Base-by-base conservation (phyloP, 371 early-diverging fungal species). In the Apophysomyces elegans region DNA sequence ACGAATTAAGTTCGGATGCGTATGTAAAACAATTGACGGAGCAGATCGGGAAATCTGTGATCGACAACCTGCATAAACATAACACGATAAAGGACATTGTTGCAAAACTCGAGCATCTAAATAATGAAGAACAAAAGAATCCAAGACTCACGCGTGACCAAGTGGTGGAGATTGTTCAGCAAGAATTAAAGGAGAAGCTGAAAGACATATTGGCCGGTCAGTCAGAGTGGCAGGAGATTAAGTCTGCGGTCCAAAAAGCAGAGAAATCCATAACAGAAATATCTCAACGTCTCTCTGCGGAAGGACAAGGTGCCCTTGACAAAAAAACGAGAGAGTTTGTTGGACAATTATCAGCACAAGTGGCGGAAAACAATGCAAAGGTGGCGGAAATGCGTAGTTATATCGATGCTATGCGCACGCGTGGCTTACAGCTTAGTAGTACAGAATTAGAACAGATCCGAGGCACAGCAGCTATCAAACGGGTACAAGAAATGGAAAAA, bases 281-380 rank as follows among this genome's bases (percentile, higher is more conserved):
- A 50, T 50, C 54, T 5, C 9, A 50, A 50, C 54, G 54, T 4
- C 9, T 50, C 16, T 50, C 54, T 26, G 9, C 9, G 32, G 54
- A 50, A 50, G 54, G 54, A 8, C 9, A 5, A 8, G 21, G 54
- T 21, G 21, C 21, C 21, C 21, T 21, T 21, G 54, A 50, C 6
- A 50, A 50, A 50, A 50, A 50, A 9, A 21, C 21, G 21, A 50
- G 21, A 16, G 54, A 50, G 4, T 50, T 50, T 50, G 54, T 50
- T 50, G n/a, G 21, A 50, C 54, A 50, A 35, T 21, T 50, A 21
- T 9, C 54, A 50, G n/a, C 54, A 18, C 54, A 50, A 50, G 54
- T 50, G 54, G 54, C 54, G 9, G 54, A 50, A 21, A 50, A 21
- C 11, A 50, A 50, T 21, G 54, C 54, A 16, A 50, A 50, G 21